Conservation (phyloP, 1,284 basidiomycete species). For the Fomitopsis schrenkii region DNA sequence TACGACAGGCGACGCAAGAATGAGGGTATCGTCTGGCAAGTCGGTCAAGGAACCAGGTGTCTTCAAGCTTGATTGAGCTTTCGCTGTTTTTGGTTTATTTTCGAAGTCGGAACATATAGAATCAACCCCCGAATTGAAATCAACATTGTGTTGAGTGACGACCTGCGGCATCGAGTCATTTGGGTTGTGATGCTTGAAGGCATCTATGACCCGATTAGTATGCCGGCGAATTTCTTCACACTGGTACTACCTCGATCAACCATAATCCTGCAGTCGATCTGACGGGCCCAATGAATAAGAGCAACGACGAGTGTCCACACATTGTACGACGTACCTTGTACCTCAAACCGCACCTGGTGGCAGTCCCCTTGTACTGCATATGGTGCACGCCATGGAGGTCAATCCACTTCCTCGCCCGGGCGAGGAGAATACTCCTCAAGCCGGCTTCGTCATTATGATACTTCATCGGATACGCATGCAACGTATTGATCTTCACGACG, state of each 20-base stretch:
- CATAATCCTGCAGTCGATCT: constrained; percentile 42
- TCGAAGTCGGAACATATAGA: background rate
- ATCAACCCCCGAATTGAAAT: background rate
- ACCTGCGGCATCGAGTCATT: background rate
- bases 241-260: constrained; percentile 31
- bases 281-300: background rate
- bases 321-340: constrained; percentile 36
- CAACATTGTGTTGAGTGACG: too few species aligned
- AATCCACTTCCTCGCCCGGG: constrained; percentile 50
- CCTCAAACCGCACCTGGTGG: constrained; percentile 29
- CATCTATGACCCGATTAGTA: background rate
- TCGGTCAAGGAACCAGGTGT: constrained; percentile 17
- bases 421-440: constrained; percentile 34
- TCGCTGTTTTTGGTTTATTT: background rate
- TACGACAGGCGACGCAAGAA: constrained; percentile 51
- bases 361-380: constrained; percentile 49
- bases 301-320: background rate
- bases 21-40: constrained; percentile 45
- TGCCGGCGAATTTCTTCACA: constrained; percentile 26
- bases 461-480: constrained; percentile 48
- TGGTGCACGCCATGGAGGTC: constrained; percentile 48
- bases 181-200: background rate
- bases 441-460: constrained; percentile 39
- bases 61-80: background rate
- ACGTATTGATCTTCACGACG: constrained; percentile 40